A percentile compares a stretch with the other conserved stretches of the same genome.
phyloP scores from a whole-genome alignment of 768 basidiomycete species.

The Pisolithus orientalis region DNA sequence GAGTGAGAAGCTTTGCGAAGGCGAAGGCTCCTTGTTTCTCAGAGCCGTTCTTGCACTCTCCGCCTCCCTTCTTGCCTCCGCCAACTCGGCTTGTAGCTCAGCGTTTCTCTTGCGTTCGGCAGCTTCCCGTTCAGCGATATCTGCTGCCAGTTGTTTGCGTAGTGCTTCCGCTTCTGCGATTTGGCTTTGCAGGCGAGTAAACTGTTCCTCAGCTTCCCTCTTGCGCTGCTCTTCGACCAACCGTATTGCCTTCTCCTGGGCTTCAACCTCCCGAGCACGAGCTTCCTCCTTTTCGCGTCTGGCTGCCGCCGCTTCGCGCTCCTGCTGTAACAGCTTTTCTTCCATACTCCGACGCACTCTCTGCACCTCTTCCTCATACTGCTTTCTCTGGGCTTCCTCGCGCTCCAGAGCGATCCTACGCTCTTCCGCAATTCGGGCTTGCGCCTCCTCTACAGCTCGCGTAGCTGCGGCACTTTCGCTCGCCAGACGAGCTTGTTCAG shows the following conservation, averaged over 20 bases:
- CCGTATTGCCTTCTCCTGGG: slow-evolving; percentile 24
- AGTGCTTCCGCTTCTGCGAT: slow-evolving; percentile 23
- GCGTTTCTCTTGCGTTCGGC: slow-evolving; percentile 22
- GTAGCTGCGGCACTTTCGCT: slow-evolving; percentile 15
- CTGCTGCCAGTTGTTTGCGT: slow-evolving; percentile 21
- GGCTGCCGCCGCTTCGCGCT: slow-evolving; percentile 18
- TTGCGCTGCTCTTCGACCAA: slow-evolving; percentile 27
- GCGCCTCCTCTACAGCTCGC: slow-evolving; percentile 13
- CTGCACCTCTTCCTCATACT: slow-evolving; percentile 23
- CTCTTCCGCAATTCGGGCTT: slow-evolving; percentile 21
- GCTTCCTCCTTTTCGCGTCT: slow-evolving; percentile 26
- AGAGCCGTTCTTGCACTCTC: slow-evolving; percentile 16
- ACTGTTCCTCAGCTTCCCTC: slow-evolving; percentile 20
- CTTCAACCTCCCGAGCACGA: slow-evolving; percentile 16
- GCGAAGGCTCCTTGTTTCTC: slow-evolving; percentile 25
- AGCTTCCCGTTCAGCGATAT: slow-evolving; percentile 20
- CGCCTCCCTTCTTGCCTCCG: slow-evolving; percentile 21
- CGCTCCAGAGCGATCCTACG: slow-evolving; percentile 16
- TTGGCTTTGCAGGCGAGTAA: slow-evolving; percentile 20
- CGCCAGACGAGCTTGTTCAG: slow-evolving; percentile 14
- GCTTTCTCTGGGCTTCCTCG: slow-evolving; percentile 19
- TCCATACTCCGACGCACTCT: slow-evolving; percentile 19
- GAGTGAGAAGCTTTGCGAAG: slow-evolving; percentile 21
- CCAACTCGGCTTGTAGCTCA: slow-evolving; percentile 27
- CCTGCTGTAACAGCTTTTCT: slow-evolving; percentile 14